phyloP scores from a whole-genome alignment of 345 rosid genomes.

The Eucalyptus caleyi region DNA sequence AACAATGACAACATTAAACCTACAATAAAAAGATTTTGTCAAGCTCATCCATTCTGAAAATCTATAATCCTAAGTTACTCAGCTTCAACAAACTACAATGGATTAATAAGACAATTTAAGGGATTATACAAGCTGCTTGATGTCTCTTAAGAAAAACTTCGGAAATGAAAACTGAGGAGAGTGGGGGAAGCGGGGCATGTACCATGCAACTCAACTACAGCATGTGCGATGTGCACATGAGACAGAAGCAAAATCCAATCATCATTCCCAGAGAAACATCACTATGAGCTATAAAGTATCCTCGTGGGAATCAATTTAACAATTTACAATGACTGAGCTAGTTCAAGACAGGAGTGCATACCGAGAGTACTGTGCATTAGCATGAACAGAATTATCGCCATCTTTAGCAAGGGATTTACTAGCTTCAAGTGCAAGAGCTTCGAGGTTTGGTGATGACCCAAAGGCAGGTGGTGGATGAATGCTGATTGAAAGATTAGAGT shows the following conservation, averaged over 20 bases:
- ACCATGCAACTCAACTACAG: neutral
- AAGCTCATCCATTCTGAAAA: neutral
- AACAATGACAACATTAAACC: neutral
- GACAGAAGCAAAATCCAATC: neutral
- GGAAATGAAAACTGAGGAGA: neutral
- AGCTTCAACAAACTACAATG: neutral
- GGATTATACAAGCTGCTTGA: neutral
- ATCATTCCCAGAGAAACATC: neutral
- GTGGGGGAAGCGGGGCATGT: neutral
- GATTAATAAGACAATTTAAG: neutral
- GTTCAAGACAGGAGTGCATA: constrained; percentile 2
- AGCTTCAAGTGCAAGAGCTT: constrained; percentile 74
- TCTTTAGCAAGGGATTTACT: constrained; percentile 32
- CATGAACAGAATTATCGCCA: constrained; percentile 68
- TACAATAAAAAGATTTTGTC: neutral
- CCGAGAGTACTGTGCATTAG: constrained; percentile 59
- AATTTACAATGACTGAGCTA: neutral
- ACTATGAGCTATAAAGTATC: neutral
- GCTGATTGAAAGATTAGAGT: constrained; percentile 36
- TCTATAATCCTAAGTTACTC: neutral
- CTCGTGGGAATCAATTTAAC: neutral
- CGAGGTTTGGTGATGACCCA: constrained; percentile 94
- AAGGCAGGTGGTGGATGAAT: constrained; percentile 97
- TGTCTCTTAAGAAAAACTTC: neutral
- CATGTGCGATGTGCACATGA: neutral